A percentile compares a stretch with the other conserved stretches of the same genome.
These are phyloP conservation scores for Gremmenia infestans DNA, from an alignment of 2,329 filamentous ascomycete species.

Conservation along the genomic window DNA sequence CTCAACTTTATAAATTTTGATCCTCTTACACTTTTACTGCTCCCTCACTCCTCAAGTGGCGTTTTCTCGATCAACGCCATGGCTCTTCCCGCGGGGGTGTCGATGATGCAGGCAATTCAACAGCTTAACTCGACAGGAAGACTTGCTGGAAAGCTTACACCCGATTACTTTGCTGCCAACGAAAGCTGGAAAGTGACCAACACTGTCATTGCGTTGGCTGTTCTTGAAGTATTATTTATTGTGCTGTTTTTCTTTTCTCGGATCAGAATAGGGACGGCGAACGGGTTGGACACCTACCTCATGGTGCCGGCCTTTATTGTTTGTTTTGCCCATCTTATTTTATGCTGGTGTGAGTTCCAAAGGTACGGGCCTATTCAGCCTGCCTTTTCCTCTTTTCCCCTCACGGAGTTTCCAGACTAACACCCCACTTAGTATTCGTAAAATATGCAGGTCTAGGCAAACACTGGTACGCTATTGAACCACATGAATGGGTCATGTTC, in stretches of 20 bases:
- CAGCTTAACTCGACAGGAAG: too few relatives aligned
- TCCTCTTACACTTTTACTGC: too few relatives aligned
- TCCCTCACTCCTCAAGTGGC: too few relatives aligned
- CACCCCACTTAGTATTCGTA: not conserved
- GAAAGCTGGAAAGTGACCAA: not conserved
- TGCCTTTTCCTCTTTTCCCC: not conserved
- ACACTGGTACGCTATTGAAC: not conserved
- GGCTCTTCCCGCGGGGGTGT: too few relatives aligned
- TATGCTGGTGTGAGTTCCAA: not conserved
- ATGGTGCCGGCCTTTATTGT: not conserved
- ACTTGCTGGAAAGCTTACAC: too few relatives aligned
- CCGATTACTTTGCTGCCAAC: too few relatives aligned
- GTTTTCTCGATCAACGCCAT: too few relatives aligned
- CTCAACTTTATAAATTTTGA: too few relatives aligned
- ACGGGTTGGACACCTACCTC: not conserved
- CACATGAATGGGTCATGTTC: not conserved
- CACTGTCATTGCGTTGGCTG: not conserved
- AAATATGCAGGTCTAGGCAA: not conserved
- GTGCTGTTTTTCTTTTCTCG: not conserved
- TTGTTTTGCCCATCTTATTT: not conserved
- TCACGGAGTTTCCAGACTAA: not conserved
- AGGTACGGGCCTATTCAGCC: not conserved
- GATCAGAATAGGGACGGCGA: not conserved
- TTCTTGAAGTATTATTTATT: not conserved
- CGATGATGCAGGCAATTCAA: too few relatives aligned